Evolutionary conservation across 768 basidiomycete genomes (phyloP), one percentile per base, ranked within the genome.

Genomic region (Amylocystis lapponica): DNA sequence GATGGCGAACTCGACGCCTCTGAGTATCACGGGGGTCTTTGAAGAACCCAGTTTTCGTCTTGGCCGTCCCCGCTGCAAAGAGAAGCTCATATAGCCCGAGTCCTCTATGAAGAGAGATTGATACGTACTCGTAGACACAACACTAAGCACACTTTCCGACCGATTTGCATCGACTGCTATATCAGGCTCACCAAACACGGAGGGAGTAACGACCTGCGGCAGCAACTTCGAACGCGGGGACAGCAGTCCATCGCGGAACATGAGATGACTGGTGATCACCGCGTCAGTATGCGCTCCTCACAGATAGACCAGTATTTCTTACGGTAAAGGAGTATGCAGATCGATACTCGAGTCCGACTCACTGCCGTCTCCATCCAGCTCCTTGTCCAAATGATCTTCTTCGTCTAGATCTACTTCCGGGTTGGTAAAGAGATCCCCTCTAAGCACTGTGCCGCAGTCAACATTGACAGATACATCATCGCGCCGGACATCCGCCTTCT

Each of bases 141-240:
- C 40, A 39, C 62, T 63, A 31, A 58, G 34, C 25, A 50, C 53
- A 42, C 52, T 57, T 14, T 51, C 59, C 27, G 53, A 56, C 8
- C 58, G 55, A 19, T 41, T 49, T 37, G 19, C n/a, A 21, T 16
- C 21, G 26, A 9, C 32, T 25, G 50, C 51, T 13, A 41, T 41
- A 21, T 49, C 14, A 43, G 45, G 22, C 52, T 47, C 38, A n/a
- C n/a, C n/a, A n/a, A n/a, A n/a, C n/a, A n/a, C n/a, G n/a, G n/a
- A 14, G 48, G 41, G 6, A 39, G 52, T 41, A 44, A 49, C 32
- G 50, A 41, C 27, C 38, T 60, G 59, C 2, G 61, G 53, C 21
- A 70, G 56, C 19, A 67, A 43, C 39, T 69, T 70, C n/a, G 68
- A 70, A 34, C 62, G 46, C 4, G 67, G 66, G 0, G 66, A 68